Percentiles rank a stretch among this genome's conserved stretches.
phyloP scores from a whole-genome alignment of 129 eudicot species.

The Pulicaria dysenterica region DNA sequence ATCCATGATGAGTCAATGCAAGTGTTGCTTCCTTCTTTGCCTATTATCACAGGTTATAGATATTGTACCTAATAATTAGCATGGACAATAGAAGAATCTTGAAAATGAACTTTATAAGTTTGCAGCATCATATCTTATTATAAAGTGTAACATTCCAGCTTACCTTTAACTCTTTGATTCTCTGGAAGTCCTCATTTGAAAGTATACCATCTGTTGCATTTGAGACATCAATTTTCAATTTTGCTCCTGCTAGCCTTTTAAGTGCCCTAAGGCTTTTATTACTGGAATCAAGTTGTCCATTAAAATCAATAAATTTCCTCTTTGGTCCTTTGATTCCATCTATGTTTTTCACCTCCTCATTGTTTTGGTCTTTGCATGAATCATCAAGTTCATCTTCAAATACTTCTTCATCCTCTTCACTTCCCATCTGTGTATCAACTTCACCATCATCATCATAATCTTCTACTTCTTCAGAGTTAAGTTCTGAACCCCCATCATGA shows the following conservation, averaged over 20 bases:
- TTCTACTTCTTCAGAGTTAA: constrained; percentile 27
- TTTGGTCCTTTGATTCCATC: constrained; percentile 54
- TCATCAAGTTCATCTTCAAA: constrained; percentile 45
- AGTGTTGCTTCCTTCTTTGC: constrained; percentile 74
- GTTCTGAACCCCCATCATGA: constrained; percentile 39
- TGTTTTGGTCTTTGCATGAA: constrained; percentile 40
- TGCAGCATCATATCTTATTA: neutral
- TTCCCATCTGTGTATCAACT: constrained; percentile 32
- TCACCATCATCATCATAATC: constrained; percentile 27
- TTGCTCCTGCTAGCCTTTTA: constrained; percentile 73
- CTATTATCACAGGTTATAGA: constrained; percentile 39
- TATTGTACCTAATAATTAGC: neutral
- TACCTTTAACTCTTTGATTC: constrained; percentile 79
- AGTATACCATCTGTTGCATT: constrained; percentile 62
- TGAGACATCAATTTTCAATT: constrained; percentile 25
- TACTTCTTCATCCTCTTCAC: constrained; percentile 33
- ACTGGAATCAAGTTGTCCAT: constrained; percentile 63
- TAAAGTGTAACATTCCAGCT: constrained; percentile 16
- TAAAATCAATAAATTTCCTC: constrained; percentile 79
- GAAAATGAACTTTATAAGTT: neutral
- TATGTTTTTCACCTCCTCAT: constrained; percentile 26
- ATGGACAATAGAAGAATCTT: neutral
- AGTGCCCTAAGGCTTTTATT: constrained; percentile 79
- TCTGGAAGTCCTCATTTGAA: constrained; percentile 87
- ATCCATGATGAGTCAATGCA: constrained; percentile 66